Evolutionary conservation across 2,329 filamentous ascomycete genomes (phyloP).

Genomic region (Lasiodiplodia sp.): DNA sequence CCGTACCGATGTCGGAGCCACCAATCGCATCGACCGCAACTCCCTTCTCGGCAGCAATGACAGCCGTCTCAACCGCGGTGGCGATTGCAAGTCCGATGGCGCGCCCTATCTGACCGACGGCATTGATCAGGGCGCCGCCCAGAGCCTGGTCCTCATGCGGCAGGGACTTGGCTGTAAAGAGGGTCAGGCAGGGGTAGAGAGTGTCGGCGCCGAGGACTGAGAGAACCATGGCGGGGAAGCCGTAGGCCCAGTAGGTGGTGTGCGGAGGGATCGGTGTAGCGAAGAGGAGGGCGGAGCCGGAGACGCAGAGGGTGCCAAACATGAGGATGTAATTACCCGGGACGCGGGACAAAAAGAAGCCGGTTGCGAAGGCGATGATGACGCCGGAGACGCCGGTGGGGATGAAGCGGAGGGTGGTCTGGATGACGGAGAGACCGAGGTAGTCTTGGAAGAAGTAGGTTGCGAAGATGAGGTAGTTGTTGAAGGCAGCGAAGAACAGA

Average conservation of each 20-base stretch:
- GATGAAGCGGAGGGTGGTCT: constrained; percentile 72
- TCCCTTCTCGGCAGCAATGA: constrained; percentile 60
- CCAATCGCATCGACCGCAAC: constrained; percentile 35
- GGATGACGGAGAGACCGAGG: constrained; percentile 63
- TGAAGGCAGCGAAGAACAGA: constrained; percentile 70
- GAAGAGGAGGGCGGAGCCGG: constrained; percentile 66
- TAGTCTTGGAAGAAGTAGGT: constrained; percentile 74
- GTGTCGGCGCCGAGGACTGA: constrained; percentile 70
- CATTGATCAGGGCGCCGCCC: constrained; percentile 70
- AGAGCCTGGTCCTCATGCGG: constrained; percentile 69
- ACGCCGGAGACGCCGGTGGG: constrained; percentile 67
- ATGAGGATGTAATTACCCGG: constrained; percentile 64
- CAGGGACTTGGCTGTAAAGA: constrained; percentile 68
- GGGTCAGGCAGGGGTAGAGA: constrained; percentile 67
- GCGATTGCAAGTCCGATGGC: constrained; percentile 68
- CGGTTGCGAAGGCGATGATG: constrained; percentile 61
- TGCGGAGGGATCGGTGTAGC: constrained; percentile 65
- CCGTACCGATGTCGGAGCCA: constrained; percentile 21
- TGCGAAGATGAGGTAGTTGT: constrained; percentile 68
- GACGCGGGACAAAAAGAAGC: constrained; percentile 62
- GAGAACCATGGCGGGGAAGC: constrained; percentile 68
- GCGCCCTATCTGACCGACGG: constrained; percentile 67
- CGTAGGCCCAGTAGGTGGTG: constrained; percentile 70
- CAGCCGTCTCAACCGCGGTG: constrained; percentile 67
- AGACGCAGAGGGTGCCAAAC: constrained; percentile 63